Percentiles rank a stretch among this genome's conserved stretches.
Conservation (phyloP, 805 yeast genomes). For the Yamadazyma tumulicola region DNA sequence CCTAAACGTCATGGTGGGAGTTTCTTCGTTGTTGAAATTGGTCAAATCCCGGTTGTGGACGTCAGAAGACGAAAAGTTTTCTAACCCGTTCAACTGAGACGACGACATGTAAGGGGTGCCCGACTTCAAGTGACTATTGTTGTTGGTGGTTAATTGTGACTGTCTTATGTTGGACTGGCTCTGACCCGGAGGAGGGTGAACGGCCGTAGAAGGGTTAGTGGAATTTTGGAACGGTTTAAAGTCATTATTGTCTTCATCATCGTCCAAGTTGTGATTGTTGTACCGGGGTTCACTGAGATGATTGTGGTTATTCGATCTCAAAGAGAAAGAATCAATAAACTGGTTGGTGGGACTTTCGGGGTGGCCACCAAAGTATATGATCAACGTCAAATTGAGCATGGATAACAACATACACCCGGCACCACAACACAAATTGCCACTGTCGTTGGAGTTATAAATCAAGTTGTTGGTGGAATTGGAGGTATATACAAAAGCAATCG, state of each 20-base stretch:
- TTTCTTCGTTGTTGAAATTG: constrained; percentile 20
- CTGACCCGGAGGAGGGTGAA: constrained; percentile 3
- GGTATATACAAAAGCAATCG: constrained; percentile 78
- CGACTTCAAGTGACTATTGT: constrained; percentile 19
- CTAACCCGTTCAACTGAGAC: constrained; percentile 58
- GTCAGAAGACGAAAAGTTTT: constrained; percentile 44
- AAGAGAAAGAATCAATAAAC: constrained; percentile 78
- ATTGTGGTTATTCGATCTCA: constrained; percentile 42
- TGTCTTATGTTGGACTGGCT: constrained; percentile 31
- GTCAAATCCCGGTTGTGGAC: constrained; percentile 32
- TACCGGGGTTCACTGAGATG: constrained; percentile 24
- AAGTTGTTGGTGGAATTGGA: constrained; percentile 79
- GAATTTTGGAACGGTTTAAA: constrained; percentile 4
- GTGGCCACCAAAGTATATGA: constrained; percentile 86
- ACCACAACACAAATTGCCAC: constrained; percentile 79
- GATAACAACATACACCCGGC: constrained; percentile 87
- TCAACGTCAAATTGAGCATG: constrained; percentile 80
- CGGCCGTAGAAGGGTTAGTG: constrained; percentile 1
- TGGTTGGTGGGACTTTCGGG: constrained; percentile 83
- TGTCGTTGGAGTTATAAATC: constrained; percentile 57
- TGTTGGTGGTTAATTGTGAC: constrained; percentile 29
- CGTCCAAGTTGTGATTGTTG: constrained; percentile 15
- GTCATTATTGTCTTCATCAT: constrained; percentile 22
- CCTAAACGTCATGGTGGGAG: constrained; percentile 54
- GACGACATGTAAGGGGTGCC: constrained; percentile 44